Conservation (phyloP, 78 protist genomes). For the Cyanophora paradoxa region DNA sequence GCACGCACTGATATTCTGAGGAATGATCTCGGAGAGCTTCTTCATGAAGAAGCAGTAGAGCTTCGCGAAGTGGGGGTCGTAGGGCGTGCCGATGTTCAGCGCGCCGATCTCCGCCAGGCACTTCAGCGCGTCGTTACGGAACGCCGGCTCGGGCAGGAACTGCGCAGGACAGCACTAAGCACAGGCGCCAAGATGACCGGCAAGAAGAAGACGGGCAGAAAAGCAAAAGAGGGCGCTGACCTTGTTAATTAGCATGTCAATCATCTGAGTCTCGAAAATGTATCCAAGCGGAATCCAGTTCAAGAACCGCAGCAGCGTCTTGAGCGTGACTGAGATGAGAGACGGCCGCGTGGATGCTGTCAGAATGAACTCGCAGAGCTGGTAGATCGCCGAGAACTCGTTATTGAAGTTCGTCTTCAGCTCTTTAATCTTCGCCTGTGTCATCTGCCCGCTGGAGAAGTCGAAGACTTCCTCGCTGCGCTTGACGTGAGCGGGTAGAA, state of each 20-base stretch:
- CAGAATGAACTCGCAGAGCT: slow-evolving; percentile 62
- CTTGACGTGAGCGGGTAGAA: not conserved
- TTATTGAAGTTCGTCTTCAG: slow-evolving; percentile 72
- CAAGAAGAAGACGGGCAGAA: not conserved
- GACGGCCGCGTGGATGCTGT: slow-evolving; percentile 25
- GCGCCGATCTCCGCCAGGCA: slow-evolving; percentile 87
- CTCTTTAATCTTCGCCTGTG: slow-evolving; percentile 55
- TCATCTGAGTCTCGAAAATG: slow-evolving; percentile 77
- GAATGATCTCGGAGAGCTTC: too few relatives aligned
- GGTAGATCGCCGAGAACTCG: slow-evolving; percentile 80
- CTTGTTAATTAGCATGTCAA: slow-evolving; percentile 38
- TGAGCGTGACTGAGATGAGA: slow-evolving; percentile 52
- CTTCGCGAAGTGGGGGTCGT: not conserved
- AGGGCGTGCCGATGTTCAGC: slow-evolving; percentile 21
- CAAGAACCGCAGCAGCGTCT: slow-evolving; percentile 80
- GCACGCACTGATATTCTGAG: not conserved
- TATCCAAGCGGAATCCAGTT: slow-evolving; percentile 95
- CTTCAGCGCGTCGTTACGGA: slow-evolving; percentile 62
- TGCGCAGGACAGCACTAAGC: not conserved
- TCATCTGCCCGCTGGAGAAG: slow-evolving; percentile 81
- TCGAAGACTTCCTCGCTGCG: slow-evolving; percentile 83
- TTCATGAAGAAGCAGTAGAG: too few relatives aligned
- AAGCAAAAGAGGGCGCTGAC: not conserved
- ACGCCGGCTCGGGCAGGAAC: slow-evolving; percentile 54
- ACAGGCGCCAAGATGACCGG: not conserved